phyloP scores from a whole-genome alignment of 257 asterid genomes.

The Solanum sparsipilum region DNA sequence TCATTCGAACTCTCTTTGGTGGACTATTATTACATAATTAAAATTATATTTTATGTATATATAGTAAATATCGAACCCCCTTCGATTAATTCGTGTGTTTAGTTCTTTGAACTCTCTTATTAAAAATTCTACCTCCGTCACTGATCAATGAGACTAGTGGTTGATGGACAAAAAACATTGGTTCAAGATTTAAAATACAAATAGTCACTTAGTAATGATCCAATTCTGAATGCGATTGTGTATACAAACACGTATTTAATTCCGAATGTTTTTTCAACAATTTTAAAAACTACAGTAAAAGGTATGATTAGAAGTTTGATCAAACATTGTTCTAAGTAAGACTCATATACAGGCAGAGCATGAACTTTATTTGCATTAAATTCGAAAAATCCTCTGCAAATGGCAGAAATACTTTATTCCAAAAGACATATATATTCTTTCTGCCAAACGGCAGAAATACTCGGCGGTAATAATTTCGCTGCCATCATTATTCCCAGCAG shows the following conservation, averaged over 20 bases:
- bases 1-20: too few species aligned
- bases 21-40: too few species aligned
- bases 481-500: background rate
- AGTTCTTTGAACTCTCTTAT: too few species aligned
- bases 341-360: background rate
- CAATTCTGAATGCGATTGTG: background rate
- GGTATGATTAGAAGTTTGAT: background rate
- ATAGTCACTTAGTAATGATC: background rate
- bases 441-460: background rate
- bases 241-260: background rate
- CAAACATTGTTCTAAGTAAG: background rate
- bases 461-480: background rate
- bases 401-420: background rate
- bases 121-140: too few species aligned
- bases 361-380: background rate
- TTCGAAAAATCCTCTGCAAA: background rate
- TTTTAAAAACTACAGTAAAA: too few species aligned
- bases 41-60: too few species aligned
- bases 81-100: too few species aligned
- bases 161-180: background rate
- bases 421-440: background rate
- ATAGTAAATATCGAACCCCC: too few species aligned
- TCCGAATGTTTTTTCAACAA: background rate
- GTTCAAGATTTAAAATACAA: too few species aligned
- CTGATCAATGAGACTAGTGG: too few species aligned